Base-by-base conservation (phyloP, 2,329 filamentous ascomycete species). In the Curvularia lunata region DNA sequence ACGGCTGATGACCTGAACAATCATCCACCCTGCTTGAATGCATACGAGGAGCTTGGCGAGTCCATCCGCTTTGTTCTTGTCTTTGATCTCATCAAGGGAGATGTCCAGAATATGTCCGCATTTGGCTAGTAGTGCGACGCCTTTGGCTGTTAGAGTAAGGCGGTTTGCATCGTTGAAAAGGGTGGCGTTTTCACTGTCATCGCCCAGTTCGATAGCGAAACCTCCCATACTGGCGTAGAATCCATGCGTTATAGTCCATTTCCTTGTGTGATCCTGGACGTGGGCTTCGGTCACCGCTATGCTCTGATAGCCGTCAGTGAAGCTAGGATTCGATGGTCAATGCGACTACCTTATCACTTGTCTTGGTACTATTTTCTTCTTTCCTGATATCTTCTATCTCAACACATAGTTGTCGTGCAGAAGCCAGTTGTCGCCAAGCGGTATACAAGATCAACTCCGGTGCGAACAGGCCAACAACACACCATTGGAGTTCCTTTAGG, bases 21-120 rank as follows among this genome's bases (percentile, higher is more conserved):
- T 60, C 50, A 76, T 65, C 68, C 70, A 76, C 64, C 41, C 41
- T 4, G 64, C 69, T 56, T 73, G 67, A 0, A 70, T 6, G 41
- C 62, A 68, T 5, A 65, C 63, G 12, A 71, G 41, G 5, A 57
- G 48, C 49, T 72, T 67, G 6, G 57, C 62, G 9, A 71, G 52
- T 7, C 54, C 54, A 45, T 67, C 58, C 10, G 59, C 58, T 37
- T 69, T 67, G 51, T 58, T 69, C 38, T 64, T 69, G 50, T 67
- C 63, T 13, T 59, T 42, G 12, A 66, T 65, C 2, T 67, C 61
- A 5, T 62, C 48, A 7, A 49, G 23, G 0, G 58, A 48, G 16
- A 50, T 23, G 28, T 61, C 48, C 10, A 41, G 37, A 4, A 45
- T 21, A 32, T 52, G 43, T 19, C 27, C 49, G 16, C 45, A 52